phyloP scores from a whole-genome alignment of 306 rosid genomes.

The Prunus armeniaca region DNA sequence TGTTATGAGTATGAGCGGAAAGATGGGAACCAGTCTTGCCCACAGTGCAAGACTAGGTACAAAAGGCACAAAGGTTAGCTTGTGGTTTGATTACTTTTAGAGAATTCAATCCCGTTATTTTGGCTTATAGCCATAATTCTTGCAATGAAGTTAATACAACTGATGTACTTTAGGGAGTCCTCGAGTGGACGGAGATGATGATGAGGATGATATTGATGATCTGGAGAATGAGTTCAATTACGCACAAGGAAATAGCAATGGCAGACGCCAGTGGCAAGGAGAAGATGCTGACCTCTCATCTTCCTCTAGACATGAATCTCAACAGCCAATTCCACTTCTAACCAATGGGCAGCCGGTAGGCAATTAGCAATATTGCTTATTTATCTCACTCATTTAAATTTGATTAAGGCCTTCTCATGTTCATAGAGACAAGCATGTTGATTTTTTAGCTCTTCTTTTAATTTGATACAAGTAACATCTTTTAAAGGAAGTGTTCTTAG shows the following conservation, averaged over 20 bases:
- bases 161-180: conserved; percentile 71
- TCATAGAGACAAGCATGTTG: background rate
- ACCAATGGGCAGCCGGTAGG: conserved; percentile 79
- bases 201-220: conserved; percentile 87
- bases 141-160: conserved; percentile 16
- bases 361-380: conserved; percentile 4
- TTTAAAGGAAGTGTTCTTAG: background rate
- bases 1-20: conserved; percentile 93
- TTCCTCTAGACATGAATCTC: conserved; percentile 85
- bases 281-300: conserved; percentile 81
- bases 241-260: conserved; percentile 48
- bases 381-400: background rate
- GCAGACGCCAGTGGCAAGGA: conserved; percentile 72
- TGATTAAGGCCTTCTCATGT: background rate
- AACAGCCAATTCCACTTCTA: conserved; percentile 85
- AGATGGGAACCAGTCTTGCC: conserved; percentile 92
- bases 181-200: conserved; percentile 94
- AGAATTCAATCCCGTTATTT: background rate
- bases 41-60: conserved; percentile 97
- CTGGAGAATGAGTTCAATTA: conserved; percentile 83
- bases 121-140: background rate
- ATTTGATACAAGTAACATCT: background rate
- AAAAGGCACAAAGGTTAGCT: conserved; percentile 79
- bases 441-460: background rate
- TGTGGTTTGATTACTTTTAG: background rate